Conservation (phyloP, 2,329 filamentous ascomycete genomes). For the Talaromyces pinophilus region DNA sequence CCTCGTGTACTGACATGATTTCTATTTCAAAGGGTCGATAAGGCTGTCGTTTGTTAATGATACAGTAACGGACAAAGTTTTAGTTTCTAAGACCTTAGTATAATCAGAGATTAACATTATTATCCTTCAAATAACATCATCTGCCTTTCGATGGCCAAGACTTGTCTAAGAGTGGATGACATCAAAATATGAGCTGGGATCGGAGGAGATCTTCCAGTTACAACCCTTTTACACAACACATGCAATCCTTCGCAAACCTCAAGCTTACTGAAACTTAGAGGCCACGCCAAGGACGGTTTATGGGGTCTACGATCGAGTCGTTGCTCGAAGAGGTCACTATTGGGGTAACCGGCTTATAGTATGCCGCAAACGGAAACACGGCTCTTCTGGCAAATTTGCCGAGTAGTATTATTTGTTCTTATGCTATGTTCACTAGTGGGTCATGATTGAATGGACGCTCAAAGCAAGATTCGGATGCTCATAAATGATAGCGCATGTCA, state of each 20-base stretch:
- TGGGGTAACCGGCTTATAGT: neutral
- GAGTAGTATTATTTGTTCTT: neutral
- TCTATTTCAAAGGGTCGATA: neutral
- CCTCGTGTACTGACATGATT: neutral
- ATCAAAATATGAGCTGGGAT: neutral
- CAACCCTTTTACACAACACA: neutral
- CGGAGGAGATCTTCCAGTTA: neutral
- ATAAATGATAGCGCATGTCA: neutral
- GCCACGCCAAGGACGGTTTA: neutral
- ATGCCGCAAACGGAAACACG: neutral
- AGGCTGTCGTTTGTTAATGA: neutral
- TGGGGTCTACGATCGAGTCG: neutral
- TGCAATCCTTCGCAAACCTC: neutral
- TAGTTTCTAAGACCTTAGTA: neutral
- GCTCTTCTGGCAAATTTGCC: neutral
- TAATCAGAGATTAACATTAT: neutral
- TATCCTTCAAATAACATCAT: neutral
- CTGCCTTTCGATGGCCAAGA: neutral
- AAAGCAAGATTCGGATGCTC: neutral
- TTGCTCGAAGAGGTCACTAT: neutral
- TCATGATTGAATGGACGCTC: neutral
- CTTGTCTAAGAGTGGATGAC: neutral
- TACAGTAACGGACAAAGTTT: neutral
- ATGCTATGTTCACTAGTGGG: neutral
- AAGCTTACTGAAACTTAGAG: no score